Evolutionary conservation across 495 filamentous ascomycete species (phyloP).

Genomic region (Darksidea phi): DNA sequence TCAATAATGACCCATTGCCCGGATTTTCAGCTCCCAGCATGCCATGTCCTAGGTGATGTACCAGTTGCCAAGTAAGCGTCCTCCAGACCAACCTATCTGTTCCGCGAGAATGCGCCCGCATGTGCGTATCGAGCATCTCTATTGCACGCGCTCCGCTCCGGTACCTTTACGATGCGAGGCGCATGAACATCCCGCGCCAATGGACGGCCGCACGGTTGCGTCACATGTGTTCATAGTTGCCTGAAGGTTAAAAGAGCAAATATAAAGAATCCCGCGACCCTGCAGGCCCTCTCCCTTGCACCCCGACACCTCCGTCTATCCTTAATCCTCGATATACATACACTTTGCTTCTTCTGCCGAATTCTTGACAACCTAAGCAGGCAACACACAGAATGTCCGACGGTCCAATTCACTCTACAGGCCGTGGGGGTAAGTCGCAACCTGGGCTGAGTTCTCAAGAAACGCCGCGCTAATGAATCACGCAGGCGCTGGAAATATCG

Average conservation of each 20-base stretch:
- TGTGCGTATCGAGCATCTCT: conserved; percentile 1
- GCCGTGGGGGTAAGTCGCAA: conserved; percentile 41
- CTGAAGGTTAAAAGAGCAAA: conserved; percentile 21
- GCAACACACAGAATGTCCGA: conserved; percentile 9
- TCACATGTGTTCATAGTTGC: conserved; percentile 6
- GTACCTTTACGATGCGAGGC: neutral
- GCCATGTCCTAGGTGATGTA: neutral
- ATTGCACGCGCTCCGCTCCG: neutral
- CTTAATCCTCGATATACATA: conserved; percentile 2
- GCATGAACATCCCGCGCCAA: conserved; percentile 23
- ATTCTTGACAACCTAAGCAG: neutral
- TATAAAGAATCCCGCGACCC: conserved; percentile 16
- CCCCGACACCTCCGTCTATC: neutral
- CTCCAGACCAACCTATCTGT: neutral
- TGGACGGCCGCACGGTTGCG: conserved; percentile 6
- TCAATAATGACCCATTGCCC: conserved; percentile 1
- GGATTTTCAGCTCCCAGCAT: neutral
- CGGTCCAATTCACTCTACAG: conserved; percentile 39
- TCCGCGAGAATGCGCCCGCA: neutral
- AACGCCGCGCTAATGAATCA: neutral
- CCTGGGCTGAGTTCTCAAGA: neutral
- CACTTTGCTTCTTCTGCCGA: neutral
- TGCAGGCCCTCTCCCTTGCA: neutral
- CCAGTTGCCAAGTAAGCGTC: neutral
- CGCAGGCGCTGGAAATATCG: conserved; percentile 46